phyloP scores from a whole-genome alignment of 768 basidiomycete genomes.

The Leucocoprinus leucothites region DNA sequence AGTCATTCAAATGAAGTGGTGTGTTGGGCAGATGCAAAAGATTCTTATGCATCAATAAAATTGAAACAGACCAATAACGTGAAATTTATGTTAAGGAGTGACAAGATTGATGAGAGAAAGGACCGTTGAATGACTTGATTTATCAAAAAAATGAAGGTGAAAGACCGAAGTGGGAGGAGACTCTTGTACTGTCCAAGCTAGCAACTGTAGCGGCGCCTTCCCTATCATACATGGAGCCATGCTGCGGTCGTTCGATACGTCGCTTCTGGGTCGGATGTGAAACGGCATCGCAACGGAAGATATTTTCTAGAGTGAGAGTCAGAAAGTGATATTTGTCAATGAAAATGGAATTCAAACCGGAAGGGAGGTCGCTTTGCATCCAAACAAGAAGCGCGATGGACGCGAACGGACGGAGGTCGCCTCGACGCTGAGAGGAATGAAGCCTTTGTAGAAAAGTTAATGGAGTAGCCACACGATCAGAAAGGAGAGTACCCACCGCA shows the following conservation, averaged over 20 bases:
- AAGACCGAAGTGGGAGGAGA: background rate
- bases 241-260: conserved; percentile 73
- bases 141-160: too few species aligned
- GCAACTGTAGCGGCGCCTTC: conserved; percentile 5
- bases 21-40: too few species aligned
- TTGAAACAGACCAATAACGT: too few species aligned
- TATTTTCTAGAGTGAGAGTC: conserved; percentile 22
- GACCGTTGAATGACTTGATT: background rate
- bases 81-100: background rate
- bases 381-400: conserved; percentile 75
- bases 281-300: conserved; percentile 49
- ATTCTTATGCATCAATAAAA: too few species aligned
- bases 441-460: conserved; percentile 10
- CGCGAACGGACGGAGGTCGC: conserved; percentile 56
- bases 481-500: background rate
- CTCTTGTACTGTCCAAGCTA: background rate
- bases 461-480: background rate
- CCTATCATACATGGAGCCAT: conserved; percentile 67
- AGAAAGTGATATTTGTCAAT: background rate
- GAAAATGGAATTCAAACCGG: conserved; percentile 30
- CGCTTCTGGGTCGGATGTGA: conserved; percentile 67
- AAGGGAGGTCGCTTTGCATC: conserved; percentile 56
- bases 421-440: conserved; percentile 48
- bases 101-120: background rate
- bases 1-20: too few species aligned